These are phyloP conservation scores for Dorcoceras hygrometricum DNA, from an alignment of 257 asterid genomes.

Conservation along the genomic window DNA sequence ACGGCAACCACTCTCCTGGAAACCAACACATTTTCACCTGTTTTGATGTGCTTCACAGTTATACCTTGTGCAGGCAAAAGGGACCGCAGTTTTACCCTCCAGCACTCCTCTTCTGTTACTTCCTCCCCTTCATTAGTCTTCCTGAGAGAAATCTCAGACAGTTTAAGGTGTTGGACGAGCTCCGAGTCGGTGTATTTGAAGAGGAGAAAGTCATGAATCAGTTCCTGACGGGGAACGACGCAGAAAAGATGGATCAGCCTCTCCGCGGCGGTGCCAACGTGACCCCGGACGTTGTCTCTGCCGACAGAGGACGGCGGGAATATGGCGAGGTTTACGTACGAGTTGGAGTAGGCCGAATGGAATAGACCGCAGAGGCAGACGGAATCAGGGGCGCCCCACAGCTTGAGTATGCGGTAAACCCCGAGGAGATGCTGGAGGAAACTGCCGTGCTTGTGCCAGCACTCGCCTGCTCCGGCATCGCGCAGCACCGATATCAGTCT, in stretches of 20 bases:
- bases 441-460: constrained; percentile 92
- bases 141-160: constrained; percentile 43
- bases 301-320: constrained; percentile 74
- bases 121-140: constrained; percentile 31
- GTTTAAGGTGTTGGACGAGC: constrained; percentile 53
- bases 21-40: constrained; percentile 65
- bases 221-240: constrained; percentile 64
- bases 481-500: constrained; percentile 56
- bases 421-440: constrained; percentile 73
- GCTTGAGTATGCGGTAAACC: constrained; percentile 66
- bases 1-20: constrained; percentile 65
- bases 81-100: constrained; percentile 72
- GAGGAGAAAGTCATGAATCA: constrained; percentile 61
- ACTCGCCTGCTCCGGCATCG: constrained; percentile 82
- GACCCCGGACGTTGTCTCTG: constrained; percentile 62
- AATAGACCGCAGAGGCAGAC: constrained; percentile 86
- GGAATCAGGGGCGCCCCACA: constrained; percentile 69
- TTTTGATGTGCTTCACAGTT: constrained; percentile 62
- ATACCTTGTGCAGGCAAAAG: constrained; percentile 59
- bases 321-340: constrained; percentile 82
- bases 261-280: constrained; percentile 75
- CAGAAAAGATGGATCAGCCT: constrained; percentile 72
- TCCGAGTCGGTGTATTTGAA: constrained; percentile 58
- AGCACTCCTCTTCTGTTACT: constrained; percentile 20
- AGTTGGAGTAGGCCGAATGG: constrained; percentile 92